Base-by-base conservation (phyloP, 176 grass and related monocot genomes). In the Saccharum spontaneum region DNA sequence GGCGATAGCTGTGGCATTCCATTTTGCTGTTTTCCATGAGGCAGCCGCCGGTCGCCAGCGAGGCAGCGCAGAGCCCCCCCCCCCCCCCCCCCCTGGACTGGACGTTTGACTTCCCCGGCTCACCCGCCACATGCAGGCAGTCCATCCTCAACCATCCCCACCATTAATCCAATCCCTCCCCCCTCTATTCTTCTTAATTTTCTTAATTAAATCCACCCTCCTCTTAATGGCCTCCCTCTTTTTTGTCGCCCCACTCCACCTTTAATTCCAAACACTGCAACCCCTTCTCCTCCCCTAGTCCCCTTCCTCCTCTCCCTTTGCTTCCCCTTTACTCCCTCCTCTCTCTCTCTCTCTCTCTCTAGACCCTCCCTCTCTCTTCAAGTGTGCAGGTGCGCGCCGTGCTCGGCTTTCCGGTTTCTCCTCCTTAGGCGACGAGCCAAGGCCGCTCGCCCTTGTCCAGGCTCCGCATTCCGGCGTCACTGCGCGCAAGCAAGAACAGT, bases 251-350 rank as follows among this genome's bases (percentile, higher is more conserved):
- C 79, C 80, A 26, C 81, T 65, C 15, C 36, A 36, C 82, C 71
- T 86, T 90, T 69, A 86, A 79, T 61, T 80, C 87, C 71, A 76
- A 89, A 79, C 69, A 75, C 80, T 84, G 75, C 69, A 80, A 83
- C 57, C 75, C 74, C 65, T 82, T 75, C 39, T 74, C 72, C 20
- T 74, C 5, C 36, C 84, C n/a, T n/a, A n/a, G n/a, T n/a, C n/a
- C 28, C 28, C 87, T 84, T 90, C 52, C 78, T 63, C 79, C 86
- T 86, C 33, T 8, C 36, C 84, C 82, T 78, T 84, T 92, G 68
- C 87, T 86, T 90, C 52, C 73, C 69, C 79, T 88, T 83, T 86
- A 85, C 87, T 87, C 91, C 60, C 86, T 75, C 37, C 28, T 41
- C 48, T 64, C 4, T 64, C 68, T 79, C 84, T 76, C 86, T 41